Conservation (phyloP, 23 red algal species). For the Cyanidioschyzon merolae region DNA sequence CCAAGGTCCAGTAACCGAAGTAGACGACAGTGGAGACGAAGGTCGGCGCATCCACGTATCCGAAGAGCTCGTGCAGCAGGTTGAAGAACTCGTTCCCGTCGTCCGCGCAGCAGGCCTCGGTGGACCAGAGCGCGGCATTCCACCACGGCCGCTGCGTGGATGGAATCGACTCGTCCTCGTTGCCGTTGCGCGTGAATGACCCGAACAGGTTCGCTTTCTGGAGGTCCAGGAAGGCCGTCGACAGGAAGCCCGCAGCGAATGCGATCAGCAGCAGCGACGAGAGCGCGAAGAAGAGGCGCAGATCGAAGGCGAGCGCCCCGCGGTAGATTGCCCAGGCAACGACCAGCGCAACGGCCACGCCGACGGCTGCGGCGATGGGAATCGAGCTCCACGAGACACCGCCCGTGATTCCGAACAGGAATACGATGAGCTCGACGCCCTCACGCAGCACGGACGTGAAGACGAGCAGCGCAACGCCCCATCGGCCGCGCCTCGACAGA, state of each 20-base stretch:
- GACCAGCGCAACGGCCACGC: conserved; percentile 35
- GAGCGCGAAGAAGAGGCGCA: conserved; percentile 50
- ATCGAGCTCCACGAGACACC: conserved; percentile 44
- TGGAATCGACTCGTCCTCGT: background rate
- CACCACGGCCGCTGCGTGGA: conserved; percentile 43
- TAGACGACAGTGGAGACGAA: conserved; percentile 51
- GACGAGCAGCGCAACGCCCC: conserved; percentile 48
- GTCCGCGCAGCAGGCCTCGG: conserved; percentile 55
- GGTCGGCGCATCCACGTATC: conserved; percentile 63
- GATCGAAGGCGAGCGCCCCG: conserved; percentile 48
- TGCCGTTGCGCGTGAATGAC: conserved; percentile 11
- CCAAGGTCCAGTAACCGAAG: conserved; percentile 57
- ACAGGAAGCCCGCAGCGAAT: conserved; percentile 65
- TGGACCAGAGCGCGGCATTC: conserved; percentile 53
- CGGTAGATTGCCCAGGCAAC: conserved; percentile 40
- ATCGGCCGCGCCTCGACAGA: conserved; percentile 24
- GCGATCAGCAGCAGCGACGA: conserved; percentile 49
- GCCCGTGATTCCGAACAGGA: conserved; percentile 43
- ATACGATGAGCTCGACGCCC: conserved; percentile 71
- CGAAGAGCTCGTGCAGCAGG: conserved; percentile 69
- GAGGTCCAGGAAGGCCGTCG: conserved; percentile 51
- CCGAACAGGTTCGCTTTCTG: conserved; percentile 66
- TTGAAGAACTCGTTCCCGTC: conserved; percentile 60
- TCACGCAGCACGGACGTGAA: conserved; percentile 62
- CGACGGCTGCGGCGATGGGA: conserved; percentile 46